These are phyloP conservation scores for Prunus campanulata DNA, from an alignment of 306 rosid genomes.

Conservation along the genomic window DNA sequence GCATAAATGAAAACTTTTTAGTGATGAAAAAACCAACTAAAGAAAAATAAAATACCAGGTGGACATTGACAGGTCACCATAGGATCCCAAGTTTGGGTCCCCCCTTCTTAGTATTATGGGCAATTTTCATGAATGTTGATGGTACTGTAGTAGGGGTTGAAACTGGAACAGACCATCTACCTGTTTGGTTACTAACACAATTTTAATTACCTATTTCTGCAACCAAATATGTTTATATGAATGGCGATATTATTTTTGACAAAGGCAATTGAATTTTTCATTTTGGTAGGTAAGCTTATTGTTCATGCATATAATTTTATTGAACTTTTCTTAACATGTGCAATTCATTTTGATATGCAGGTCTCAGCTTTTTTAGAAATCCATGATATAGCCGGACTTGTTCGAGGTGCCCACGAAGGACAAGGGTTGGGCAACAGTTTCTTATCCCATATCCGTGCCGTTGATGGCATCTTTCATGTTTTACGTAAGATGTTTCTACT, in stretches of 20 bases:
- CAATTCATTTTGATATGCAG: slow-evolving; percentile 35
- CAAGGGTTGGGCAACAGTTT: slow-evolving; percentile 98
- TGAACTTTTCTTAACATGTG: background rate
- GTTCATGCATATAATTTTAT: background rate
- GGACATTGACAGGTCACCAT: too few species aligned
- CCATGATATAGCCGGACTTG: slow-evolving; percentile 97
- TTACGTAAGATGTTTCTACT: slow-evolving; percentile 60
- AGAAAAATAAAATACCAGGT: too few species aligned
- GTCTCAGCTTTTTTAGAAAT: slow-evolving; percentile 93
- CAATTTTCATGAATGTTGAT: background rate
- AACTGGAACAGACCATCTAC: background rate
- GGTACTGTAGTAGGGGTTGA: background rate
- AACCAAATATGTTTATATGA: background rate
- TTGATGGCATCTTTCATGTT: slow-evolving; percentile 97
- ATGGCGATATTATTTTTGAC: background rate
- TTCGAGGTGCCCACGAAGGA: slow-evolving; percentile 95
- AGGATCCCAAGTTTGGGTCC: too few species aligned
- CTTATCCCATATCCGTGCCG: slow-evolving; percentile 97
- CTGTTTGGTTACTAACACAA: background rate
- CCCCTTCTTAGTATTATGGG: background rate
- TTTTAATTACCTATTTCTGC: background rate
- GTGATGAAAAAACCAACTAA: too few species aligned
- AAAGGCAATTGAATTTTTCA: background rate
- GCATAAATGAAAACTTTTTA: too few species aligned
- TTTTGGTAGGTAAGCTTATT: background rate